Evolutionary conservation across 495 filamentous ascomycete species (phyloP).

Genomic region (Bathelium albidoporum): DNA sequence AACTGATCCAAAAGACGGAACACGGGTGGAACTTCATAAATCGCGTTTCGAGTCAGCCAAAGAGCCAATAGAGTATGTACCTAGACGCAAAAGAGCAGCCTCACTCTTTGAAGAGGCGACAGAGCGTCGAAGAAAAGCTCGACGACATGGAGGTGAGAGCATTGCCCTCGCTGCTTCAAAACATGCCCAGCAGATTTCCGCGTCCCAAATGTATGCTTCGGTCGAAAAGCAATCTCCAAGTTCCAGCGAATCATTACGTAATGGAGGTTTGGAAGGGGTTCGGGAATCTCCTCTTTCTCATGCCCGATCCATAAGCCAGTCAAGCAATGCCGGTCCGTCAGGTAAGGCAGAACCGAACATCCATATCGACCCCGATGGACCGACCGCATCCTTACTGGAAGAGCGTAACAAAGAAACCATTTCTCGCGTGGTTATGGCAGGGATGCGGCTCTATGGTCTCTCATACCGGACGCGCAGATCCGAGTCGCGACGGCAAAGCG

Average conservation of each 20-base stretch:
- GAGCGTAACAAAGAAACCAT: slow-evolving; percentile 36
- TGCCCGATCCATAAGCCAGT: slow-evolving; percentile 26
- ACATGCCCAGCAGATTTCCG: not conserved
- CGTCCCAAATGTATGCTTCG: not conserved
- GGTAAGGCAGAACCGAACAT: slow-evolving; percentile 22
- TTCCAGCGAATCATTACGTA: slow-evolving; percentile 12
- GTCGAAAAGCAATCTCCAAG: slow-evolving; percentile 7
- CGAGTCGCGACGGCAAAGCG: not conserved
- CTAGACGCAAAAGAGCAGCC: slow-evolving; percentile 46
- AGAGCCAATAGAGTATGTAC: slow-evolving; percentile 23
- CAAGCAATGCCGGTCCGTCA: slow-evolving; percentile 14
- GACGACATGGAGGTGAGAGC: slow-evolving; percentile 44
- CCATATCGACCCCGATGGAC: slow-evolving; percentile 26
- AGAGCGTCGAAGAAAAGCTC: slow-evolving; percentile 44
- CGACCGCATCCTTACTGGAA: slow-evolving; percentile 22
- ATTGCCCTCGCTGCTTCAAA: slow-evolving; percentile 47
- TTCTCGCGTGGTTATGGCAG: slow-evolving; percentile 43
- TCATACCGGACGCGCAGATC: slow-evolving; percentile 29
- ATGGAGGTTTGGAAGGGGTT: not conserved
- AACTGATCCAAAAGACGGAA: not conserved
- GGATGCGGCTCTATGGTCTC: slow-evolving; percentile 54
- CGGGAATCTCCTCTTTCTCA: not conserved
- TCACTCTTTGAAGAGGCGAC: slow-evolving; percentile 51
- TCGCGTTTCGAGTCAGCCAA: not conserved
- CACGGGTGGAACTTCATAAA: slow-evolving; percentile 20